A percentile compares a stretch with the other conserved stretches of the same genome.
phyloP scores from a whole-genome alignment of 2,329 filamentous ascomycete species.

The Thelonectria rubi region DNA sequence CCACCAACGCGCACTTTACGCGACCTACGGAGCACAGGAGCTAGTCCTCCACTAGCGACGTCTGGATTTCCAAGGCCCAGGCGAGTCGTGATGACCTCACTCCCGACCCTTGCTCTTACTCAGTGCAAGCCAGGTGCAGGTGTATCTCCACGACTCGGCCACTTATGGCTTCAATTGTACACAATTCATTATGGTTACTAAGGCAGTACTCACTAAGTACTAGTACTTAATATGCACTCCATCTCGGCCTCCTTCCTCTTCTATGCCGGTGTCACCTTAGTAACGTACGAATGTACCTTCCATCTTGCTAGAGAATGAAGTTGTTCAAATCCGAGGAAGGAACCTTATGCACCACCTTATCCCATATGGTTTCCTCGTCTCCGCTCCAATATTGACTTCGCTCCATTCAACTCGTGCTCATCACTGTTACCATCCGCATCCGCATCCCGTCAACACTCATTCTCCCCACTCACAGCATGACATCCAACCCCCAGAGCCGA shows the following conservation, averaged over 20 bases:
- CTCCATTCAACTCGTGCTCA: background rate
- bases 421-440: background rate
- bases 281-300: background rate
- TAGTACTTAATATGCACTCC: background rate
- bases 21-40: background rate
- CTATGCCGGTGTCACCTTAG: background rate
- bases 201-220: too few relatives aligned
- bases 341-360: background rate
- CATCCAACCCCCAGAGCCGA: background rate
- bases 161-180: background rate
- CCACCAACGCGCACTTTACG: background rate
- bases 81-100: conserved; percentile 6
- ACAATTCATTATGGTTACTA: background rate
- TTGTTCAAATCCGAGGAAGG: background rate
- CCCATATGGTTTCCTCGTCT: background rate
- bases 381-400: background rate
- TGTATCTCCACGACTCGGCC: too few relatives aligned
- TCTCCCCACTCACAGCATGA: background rate
- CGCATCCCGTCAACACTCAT: background rate
- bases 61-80: conserved; percentile 6
- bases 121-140: background rate
- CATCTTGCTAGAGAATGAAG: background rate
- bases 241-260: background rate
- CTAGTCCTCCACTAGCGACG: background rate
- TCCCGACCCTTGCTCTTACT: background rate